phyloP scores from a whole-genome alignment of 805 yeast species.

The Isabelozyma rhagii region DNA sequence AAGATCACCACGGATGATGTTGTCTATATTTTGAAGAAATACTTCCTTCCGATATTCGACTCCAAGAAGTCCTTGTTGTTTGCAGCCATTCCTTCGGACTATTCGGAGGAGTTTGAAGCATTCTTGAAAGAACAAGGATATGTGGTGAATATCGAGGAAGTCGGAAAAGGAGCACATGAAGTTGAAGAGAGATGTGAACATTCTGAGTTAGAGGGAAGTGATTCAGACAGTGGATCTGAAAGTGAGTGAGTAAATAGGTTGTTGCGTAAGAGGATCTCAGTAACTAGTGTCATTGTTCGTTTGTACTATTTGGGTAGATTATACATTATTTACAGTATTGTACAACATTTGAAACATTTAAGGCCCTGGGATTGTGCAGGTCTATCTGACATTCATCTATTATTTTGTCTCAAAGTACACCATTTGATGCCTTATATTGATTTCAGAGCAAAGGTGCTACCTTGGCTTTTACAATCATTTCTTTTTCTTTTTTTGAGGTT shows the following conservation, averaged over 20 bases:
- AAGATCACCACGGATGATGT: constrained; percentile 53
- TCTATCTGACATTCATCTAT: too few relatives aligned
- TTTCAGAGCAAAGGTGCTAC: too few relatives aligned
- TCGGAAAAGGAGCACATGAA: constrained; percentile 16
- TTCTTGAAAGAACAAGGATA: constrained; percentile 59
- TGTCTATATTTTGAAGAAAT: constrained; percentile 47
- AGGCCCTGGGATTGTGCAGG: too few relatives aligned
- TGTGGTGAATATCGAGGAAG: constrained; percentile 53
- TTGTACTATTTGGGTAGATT: too few relatives aligned
- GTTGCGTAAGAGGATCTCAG: not conserved
- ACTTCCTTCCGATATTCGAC: constrained; percentile 65
- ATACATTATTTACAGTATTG: too few relatives aligned
- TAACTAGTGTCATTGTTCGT: not conserved
- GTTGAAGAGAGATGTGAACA: constrained; percentile 6
- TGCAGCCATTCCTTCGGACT: constrained; percentile 70
- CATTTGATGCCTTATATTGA: too few relatives aligned
- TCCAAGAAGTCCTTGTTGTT: constrained; percentile 56
- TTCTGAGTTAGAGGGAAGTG: constrained; percentile 4
- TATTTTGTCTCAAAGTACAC: too few relatives aligned
- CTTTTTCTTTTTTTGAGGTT: not conserved
- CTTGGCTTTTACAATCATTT: too few relatives aligned
- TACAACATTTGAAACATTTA: too few relatives aligned
- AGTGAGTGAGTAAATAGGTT: not conserved
- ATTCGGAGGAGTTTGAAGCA: constrained; percentile 42
- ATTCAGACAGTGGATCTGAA: constrained; percentile 8